phyloP scores from a whole-genome alignment of 768 basidiomycete species.

The Cystofilobasidium bisporidii region DNA sequence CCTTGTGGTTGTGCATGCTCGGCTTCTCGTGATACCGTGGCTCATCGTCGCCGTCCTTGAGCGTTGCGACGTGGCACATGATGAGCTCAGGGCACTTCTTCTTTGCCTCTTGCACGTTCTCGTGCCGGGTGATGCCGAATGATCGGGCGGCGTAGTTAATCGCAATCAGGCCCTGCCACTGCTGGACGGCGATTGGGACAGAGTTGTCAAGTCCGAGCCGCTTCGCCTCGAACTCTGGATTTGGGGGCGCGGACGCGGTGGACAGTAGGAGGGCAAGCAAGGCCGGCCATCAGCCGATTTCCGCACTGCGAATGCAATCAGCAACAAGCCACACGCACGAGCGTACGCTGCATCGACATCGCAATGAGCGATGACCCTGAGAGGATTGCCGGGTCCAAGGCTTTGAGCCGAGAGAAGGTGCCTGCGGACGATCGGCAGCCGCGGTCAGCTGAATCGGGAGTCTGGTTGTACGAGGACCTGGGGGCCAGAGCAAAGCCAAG shows the following conservation, averaged over 20 bases:
- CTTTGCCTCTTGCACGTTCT: constrained; percentile 63
- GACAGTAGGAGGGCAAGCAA: not conserved
- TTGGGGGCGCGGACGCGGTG: constrained; percentile 6
- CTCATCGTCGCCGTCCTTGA: constrained; percentile 57
- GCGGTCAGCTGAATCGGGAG: not conserved
- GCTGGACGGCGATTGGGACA: constrained; percentile 67
- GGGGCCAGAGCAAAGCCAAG: not conserved
- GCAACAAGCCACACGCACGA: constrained; percentile 31
- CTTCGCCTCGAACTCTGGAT: constrained; percentile 37
- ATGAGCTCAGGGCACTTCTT: constrained; percentile 74
- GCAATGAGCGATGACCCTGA: constrained; percentile 59
- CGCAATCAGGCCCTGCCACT: constrained; percentile 84
- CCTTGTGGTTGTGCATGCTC: constrained; percentile 85
- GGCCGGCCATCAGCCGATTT: no score
- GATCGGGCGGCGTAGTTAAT: constrained; percentile 90
- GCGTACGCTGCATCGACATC: constrained; percentile 55
- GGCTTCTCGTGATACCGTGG: constrained; percentile 88
- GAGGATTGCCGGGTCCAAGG: constrained; percentile 14
- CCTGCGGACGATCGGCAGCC: not conserved
- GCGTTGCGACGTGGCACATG: constrained; percentile 90
- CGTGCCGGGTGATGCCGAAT: constrained; percentile 88
- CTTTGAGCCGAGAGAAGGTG: constrained; percentile 22
- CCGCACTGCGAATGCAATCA: not conserved
- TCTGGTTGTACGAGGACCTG: no score
- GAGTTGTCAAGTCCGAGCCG: constrained; percentile 37